phyloP scores from a whole-genome alignment of 139 green algal species.

The Picochlorum sp. region DNA sequence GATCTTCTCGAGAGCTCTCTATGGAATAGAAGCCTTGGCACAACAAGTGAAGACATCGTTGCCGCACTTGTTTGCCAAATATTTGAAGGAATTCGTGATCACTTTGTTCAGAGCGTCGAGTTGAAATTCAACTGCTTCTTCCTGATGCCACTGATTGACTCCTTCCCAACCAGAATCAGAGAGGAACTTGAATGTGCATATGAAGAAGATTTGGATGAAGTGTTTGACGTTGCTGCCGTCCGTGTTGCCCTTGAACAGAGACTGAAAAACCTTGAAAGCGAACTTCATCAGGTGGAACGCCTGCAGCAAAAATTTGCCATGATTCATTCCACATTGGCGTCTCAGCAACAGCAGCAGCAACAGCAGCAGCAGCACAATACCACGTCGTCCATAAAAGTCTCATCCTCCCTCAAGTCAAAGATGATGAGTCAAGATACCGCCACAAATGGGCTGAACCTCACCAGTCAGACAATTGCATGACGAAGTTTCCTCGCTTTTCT shows the following conservation, averaged over 20 bases:
- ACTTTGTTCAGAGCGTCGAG: conserved; percentile 76
- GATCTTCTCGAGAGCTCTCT: conserved; percentile 76
- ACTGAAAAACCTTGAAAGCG: conserved; percentile 48
- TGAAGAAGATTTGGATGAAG: conserved; percentile 70
- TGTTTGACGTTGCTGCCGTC: conserved; percentile 80
- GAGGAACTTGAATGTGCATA: conserved; percentile 79
- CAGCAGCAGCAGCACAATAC: not conserved
- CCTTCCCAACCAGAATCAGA: conserved; percentile 70
- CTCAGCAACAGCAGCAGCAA: conserved; percentile 30
- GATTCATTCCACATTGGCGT: conserved; percentile 76
- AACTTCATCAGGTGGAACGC: conserved; percentile 70
- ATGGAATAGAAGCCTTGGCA: conserved; percentile 74
- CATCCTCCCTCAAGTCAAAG: not conserved
- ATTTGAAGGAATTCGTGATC: conserved; percentile 83
- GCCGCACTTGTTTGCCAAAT: conserved; percentile 80
- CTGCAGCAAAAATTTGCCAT: conserved; percentile 82
- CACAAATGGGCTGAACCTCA: no score
- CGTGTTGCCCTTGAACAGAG: conserved; percentile 52
- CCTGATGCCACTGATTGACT: conserved; percentile 91
- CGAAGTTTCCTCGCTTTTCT: no score
- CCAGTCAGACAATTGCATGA: no score
- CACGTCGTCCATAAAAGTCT: not conserved
- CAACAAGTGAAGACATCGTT: conserved; percentile 80
- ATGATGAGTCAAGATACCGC: no score
- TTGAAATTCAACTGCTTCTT: conserved; percentile 99